Evolutionary conservation across 1,139 yeast genomes (phyloP).

Genomic region (Suhomyces choctaworum): DNA sequence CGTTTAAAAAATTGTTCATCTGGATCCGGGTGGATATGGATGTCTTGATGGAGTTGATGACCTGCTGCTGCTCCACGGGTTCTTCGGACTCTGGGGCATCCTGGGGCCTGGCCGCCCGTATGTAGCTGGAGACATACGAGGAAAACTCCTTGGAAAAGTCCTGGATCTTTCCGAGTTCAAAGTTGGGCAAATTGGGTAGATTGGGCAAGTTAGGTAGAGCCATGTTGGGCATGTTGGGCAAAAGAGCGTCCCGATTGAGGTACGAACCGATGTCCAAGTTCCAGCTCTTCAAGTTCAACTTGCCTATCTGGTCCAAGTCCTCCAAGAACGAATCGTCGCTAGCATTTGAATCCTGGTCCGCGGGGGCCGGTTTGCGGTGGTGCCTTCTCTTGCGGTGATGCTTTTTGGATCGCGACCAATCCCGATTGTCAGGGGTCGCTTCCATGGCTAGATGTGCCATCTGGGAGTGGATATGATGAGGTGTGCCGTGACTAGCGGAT

Average conservation of each 20-base stretch:
- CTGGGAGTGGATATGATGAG: neutral
- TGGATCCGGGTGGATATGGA: conserved; percentile 47
- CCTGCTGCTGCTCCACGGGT: conserved; percentile 10
- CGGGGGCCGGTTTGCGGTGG: neutral
- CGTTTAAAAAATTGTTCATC: conserved; percentile 50
- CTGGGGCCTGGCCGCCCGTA: conserved; percentile 15
- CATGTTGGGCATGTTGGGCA: conserved; percentile 10
- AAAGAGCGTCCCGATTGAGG: conserved; percentile 15
- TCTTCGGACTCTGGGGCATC: conserved; percentile 5
- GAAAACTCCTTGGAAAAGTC: conserved; percentile 34
- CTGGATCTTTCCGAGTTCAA: conserved; percentile 27
- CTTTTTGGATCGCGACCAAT: neutral
- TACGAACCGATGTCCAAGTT: conserved; percentile 19
- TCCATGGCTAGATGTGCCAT: neutral
- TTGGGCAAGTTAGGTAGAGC: conserved; percentile 18
- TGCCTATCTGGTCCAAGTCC: conserved; percentile 50
- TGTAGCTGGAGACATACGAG: conserved; percentile 30
- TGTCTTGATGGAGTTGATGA: conserved; percentile 36
- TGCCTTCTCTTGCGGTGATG: conserved; percentile 5
- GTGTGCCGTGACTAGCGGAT: neutral
- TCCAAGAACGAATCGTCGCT: conserved; percentile 40
- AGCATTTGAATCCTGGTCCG: conserved; percentile 14
- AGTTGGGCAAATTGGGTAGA: conserved; percentile 22
- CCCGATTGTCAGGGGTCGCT: neutral
- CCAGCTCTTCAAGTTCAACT: conserved; percentile 27